These are phyloP conservation scores for Leishmania braziliensis DNA, from an alignment of 208 protist genomes.

Conservation along the genomic window DNA sequence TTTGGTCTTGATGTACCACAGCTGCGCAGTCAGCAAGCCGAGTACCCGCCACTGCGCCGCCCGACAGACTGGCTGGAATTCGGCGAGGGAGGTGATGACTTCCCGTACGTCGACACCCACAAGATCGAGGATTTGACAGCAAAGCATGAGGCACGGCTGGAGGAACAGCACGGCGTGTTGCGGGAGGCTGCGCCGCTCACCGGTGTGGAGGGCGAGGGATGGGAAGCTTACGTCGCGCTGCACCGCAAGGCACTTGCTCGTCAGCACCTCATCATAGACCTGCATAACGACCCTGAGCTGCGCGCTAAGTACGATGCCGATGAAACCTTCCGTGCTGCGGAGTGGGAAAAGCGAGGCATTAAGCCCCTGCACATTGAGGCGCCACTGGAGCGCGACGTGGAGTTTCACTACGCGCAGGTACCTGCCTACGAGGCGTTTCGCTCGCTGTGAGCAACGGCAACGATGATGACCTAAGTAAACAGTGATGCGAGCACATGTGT, in stretches of 20 bases:
- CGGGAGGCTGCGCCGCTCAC: conserved; percentile 74
- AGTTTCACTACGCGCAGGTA: conserved; percentile 77
- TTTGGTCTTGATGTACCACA: conserved; percentile 88
- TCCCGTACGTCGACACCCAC: conserved; percentile 72
- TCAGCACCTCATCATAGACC: conserved; percentile 83
- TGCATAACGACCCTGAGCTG: conserved; percentile 68
- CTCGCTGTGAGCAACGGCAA: conserved; percentile 22
- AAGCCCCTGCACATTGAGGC: conserved; percentile 52
- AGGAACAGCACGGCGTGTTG: conserved; percentile 62
- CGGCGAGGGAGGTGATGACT: conserved; percentile 26
- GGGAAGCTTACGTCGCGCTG: conserved; percentile 82
- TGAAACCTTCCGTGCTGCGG: conserved; percentile 46
- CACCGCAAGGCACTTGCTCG: conserved; percentile 79
- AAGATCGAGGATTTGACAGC: conserved; percentile 63
- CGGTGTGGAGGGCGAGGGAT: conserved; percentile 84
- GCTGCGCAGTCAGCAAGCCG: conserved; percentile 67
- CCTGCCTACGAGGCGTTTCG: conserved; percentile 84
- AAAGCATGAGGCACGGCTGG: conserved; percentile 37
- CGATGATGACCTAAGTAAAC: neutral
- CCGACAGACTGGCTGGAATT: conserved; percentile 63
- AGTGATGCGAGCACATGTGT: neutral
- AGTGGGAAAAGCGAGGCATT: conserved; percentile 72
- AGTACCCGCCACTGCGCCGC: conserved; percentile 71
- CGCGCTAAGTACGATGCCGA: conserved; percentile 56
- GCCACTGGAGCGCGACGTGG: conserved; percentile 32